A percentile compares a stretch with the other conserved stretches of the same genome.
Conservation (phyloP, 768 basidiomycete genomes). For the Lactifluus rugatus region DNA sequence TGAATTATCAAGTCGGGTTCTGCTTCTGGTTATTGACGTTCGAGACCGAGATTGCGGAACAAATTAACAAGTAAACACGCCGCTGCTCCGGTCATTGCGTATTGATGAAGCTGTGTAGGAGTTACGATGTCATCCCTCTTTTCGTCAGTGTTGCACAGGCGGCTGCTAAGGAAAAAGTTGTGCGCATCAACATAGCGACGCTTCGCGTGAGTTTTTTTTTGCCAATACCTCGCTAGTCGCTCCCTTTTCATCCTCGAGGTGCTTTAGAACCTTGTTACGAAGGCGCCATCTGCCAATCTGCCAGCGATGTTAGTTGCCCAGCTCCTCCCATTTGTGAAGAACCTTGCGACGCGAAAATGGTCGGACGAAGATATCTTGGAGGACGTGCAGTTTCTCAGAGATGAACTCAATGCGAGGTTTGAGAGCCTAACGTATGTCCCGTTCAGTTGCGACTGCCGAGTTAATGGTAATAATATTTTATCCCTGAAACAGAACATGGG, state of each 20-base stretch:
- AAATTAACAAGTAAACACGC: constrained; percentile 69
- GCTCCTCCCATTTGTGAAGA: constrained; percentile 79
- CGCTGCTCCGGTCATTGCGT: neutral
- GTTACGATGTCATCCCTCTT: constrained; percentile 81
- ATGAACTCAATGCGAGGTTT: constrained; percentile 77
- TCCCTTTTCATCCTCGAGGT: neutral
- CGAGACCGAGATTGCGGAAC: constrained; percentile 72
- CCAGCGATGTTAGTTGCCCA: constrained; percentile 88
- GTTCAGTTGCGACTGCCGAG: neutral
- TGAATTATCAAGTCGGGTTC: constrained; percentile 89
- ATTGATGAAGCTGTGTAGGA: constrained; percentile 37
- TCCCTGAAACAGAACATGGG: constrained; percentile 62
- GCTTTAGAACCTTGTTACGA: constrained; percentile 74
- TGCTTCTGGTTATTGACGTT: constrained; percentile 94
- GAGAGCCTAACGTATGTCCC: constrained; percentile 80
- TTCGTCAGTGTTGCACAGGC: constrained; percentile 76
- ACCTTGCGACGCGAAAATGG: constrained; percentile 77
- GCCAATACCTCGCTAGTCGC: neutral
- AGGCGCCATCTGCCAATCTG: constrained; percentile 81
- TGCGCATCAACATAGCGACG: constrained; percentile 85
- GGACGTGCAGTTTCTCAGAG: constrained; percentile 79
- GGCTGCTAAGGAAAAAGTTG: constrained; percentile 95
- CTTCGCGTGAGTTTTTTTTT: constrained; percentile 52
- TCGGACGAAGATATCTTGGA: constrained; percentile 92
- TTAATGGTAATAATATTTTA: neutral